Evolutionary conservation across 179 eudicot species (phyloP).

Genomic region (Corrigiola litoralis): DNA sequence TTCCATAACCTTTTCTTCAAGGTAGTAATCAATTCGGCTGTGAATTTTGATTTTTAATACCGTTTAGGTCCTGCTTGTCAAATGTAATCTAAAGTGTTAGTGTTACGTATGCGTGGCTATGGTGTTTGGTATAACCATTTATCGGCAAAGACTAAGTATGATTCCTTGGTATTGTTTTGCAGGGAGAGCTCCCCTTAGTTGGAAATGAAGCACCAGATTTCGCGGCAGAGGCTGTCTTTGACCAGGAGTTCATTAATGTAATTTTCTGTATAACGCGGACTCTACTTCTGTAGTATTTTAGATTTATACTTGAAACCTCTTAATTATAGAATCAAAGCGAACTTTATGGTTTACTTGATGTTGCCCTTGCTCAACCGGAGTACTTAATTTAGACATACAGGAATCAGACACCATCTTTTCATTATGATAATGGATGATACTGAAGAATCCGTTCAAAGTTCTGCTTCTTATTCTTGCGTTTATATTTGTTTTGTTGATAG

Average conservation of each 20-base stretch:
- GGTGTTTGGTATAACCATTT: background rate
- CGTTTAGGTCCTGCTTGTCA: no score
- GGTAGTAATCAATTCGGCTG: no score
- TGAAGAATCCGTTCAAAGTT: background rate
- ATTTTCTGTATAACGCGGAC: background rate
- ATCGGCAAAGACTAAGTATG: background rate
- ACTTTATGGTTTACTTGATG: no score
- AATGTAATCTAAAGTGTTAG: background rate
- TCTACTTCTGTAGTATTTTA: background rate
- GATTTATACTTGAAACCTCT: background rate
- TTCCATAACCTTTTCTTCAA: no score
- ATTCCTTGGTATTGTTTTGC: constrained; percentile 12
- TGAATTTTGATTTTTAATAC: no score
- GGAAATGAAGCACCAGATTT: constrained; percentile 91
- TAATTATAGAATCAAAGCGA: no score
- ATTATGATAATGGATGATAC: background rate
- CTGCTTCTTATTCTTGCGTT: background rate
- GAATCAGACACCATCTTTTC: background rate
- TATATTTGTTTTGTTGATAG: background rate
- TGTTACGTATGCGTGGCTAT: background rate
- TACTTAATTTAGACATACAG: no score
- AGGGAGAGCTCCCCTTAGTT: constrained; percentile 75
- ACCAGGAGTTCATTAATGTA: constrained; percentile 94
- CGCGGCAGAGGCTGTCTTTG: constrained; percentile 96
- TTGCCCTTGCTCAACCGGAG: no score